Evolutionary conservation across 2,329 filamentous ascomycete genomes (phyloP).

Genomic region (Diplodia mutila): DNA sequence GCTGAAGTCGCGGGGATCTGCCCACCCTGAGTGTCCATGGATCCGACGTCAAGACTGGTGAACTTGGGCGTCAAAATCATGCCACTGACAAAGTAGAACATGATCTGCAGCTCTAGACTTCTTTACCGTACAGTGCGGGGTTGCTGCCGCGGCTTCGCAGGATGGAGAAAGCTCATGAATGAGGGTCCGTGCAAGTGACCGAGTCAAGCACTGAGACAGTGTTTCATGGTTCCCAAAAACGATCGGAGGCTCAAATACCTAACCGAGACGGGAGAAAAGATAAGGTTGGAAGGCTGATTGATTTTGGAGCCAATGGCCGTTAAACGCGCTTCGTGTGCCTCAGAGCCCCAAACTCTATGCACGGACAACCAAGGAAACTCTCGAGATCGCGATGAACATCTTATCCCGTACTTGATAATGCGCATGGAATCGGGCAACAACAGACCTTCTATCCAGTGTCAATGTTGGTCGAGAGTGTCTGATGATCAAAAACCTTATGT

Average conservation of each 20-base stretch:
- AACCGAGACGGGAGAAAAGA: not conserved
- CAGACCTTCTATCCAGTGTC: too few species aligned
- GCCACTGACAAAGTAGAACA: not conserved
- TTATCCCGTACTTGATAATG: not conserved
- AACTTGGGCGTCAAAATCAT: not conserved
- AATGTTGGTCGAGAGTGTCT: too few species aligned
- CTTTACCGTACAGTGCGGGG: not conserved
- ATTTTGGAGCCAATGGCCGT: not conserved
- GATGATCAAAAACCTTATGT: not conserved
- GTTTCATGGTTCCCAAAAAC: not conserved
- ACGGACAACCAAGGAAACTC: not conserved
- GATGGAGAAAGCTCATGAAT: not conserved
- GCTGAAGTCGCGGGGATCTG: not conserved
- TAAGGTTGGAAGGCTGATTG: not conserved
- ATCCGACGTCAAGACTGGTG: not conserved
- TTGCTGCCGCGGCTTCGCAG: not conserved
- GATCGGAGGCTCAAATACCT: not conserved
- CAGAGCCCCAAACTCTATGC: not conserved
- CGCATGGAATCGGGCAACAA: not conserved
- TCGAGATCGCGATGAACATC: not conserved
- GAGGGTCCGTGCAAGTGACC: not conserved
- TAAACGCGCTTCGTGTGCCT: not conserved
- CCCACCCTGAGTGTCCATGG: not conserved
- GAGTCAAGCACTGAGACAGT: not conserved
- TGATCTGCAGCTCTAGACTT: not conserved